Base-by-base conservation (phyloP, 768 basidiomycete species). In the Mycena chlorophos region DNA sequence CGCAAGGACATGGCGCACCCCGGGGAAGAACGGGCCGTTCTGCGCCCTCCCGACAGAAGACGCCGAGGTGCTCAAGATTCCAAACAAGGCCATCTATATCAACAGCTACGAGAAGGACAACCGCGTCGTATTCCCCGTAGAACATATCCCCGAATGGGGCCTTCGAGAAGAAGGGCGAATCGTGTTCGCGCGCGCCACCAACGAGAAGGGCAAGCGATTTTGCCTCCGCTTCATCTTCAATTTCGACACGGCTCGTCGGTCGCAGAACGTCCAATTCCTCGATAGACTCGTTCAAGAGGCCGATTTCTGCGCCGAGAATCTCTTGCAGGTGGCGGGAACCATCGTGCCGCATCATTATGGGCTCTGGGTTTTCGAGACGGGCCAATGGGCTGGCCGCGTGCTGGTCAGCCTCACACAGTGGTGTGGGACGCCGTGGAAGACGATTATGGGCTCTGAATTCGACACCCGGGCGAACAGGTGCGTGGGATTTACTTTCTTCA, bases 391-490 rank as follows among this genome's bases (percentile, higher is more conserved):
- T 2, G 55, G 49, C 16, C 50, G 30, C 28, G 39, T 51, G 4
- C 20, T 56, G 6, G 22, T 51, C 30, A 56, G 55, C 40, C 19
- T 56, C 49, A 56, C 55, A 2, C 13, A 56, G 26, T 51, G 27
- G 12, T 50, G 49, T 17, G 55, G 55, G 17, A 30, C 19, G 1
- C 10, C 49, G 8, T 56, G 55, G 55, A 37, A 37, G 22, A 40
- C 48, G 6, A n/a, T 51, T 3, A 6, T n/a, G 5, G 5, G 23
- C 17, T 29, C 49, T 8, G 39, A 46, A 16, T 17, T 43, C 26
- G 42, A 56, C 37, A 56, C 55, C 3, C 1, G 12, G 28, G 49
- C 48, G 10, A 56, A 56, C 51, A 45, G 50, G 55, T 56, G 17
- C 17, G 38, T 43, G 23, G n/a, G n/a, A 29, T 20, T 23, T 29